Percentiles rank a stretch among this genome's conserved stretches.
Conservation (phyloP, 176 grass and related monocot species). For the Avena insularis region DNA sequence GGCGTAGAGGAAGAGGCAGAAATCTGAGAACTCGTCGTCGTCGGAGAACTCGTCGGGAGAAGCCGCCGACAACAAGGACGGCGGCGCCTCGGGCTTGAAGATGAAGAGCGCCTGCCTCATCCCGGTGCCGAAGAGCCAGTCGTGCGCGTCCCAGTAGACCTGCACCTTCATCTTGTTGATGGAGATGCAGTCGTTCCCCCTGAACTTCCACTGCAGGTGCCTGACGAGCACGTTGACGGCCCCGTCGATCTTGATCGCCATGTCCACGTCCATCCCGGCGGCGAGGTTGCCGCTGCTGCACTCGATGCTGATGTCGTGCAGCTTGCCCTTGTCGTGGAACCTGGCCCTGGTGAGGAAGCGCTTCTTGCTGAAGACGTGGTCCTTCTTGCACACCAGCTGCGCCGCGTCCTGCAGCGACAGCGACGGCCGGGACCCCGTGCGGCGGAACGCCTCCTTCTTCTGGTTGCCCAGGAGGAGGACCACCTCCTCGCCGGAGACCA, state of each 20-base stretch:
- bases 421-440: slow-evolving; percentile 64
- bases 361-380: slow-evolving; percentile 91
- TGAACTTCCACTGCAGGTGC: slow-evolving; percentile 97
- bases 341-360: slow-evolving; percentile 68
- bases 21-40: slow-evolving; percentile 51
- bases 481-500: slow-evolving; percentile 64
- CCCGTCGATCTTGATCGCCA: slow-evolving; percentile 88
- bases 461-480: slow-evolving; percentile 87
- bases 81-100: slow-evolving; percentile 68
- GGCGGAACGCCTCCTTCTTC: slow-evolving; percentile 75
- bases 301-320: slow-evolving; percentile 85
- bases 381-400: slow-evolving; percentile 72
- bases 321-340: slow-evolving; percentile 72
- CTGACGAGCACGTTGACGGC: slow-evolving; percentile 57
- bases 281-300: slow-evolving; percentile 63
- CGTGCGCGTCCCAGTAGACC: slow-evolving; percentile 92
- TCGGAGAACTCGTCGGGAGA: not conserved
- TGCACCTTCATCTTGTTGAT: slow-evolving; percentile 74
- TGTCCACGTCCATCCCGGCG: slow-evolving; percentile 60
- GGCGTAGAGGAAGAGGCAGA: slow-evolving; percentile 87
- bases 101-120: slow-evolving; percentile 89
- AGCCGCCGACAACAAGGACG: not conserved
- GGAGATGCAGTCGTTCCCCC: slow-evolving; percentile 80
- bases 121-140: slow-evolving; percentile 84
- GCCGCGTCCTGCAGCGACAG: slow-evolving; percentile 60